Evolutionary conservation across 768 basidiomycete species (phyloP), one percentile per base, ranked within the genome.

Genomic region (Suillus paluster): DNA sequence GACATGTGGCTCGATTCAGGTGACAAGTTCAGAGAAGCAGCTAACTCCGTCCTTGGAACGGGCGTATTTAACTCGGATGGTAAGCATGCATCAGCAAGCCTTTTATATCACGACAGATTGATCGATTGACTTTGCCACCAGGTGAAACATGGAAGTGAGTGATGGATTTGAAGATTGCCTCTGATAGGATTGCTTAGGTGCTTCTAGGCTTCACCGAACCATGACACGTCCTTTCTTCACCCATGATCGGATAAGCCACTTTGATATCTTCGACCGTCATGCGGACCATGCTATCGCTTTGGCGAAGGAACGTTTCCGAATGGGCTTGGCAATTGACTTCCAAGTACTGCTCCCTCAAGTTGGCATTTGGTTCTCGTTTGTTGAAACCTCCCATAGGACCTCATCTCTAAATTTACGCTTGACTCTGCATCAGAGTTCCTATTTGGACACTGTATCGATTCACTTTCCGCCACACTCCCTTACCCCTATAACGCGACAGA

Each of bases 151-250:
- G 90, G 90, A 91, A 86, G 86, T 88, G 66, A 63, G 81, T 27
- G 2, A 50, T 33, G 27, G 9, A 25, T 42, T 21, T 10, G 41
- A 49, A 12, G 30, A 44, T 30, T 4, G 5, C 5, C 30, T 30
- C 21, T 15, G 27, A 19, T 10, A 10, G 0, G 38, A 53, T 10
- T 15, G 59, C 58, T 56, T 49, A 60, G 53, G 14, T n/a, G 49
- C 53, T 38, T 7, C 7, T 33, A 84, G 88, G 68, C 83, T 88
- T 66, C 88, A 90, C 70, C 84, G 89, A 11, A 67, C 79, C 4
- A 87, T 91, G 78, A 86, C 87, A 0, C 83, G 90, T 0, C 89
- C 89, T 0, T 90, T 91, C 77, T 91, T 92, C 76, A 82, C 72
- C 58, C 80, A 79, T 48, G 88, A 90, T 38, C 77, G 82, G 36